Base-by-base conservation (phyloP, 208 protist genomes). In the Trypanosoma melophagium region DNA sequence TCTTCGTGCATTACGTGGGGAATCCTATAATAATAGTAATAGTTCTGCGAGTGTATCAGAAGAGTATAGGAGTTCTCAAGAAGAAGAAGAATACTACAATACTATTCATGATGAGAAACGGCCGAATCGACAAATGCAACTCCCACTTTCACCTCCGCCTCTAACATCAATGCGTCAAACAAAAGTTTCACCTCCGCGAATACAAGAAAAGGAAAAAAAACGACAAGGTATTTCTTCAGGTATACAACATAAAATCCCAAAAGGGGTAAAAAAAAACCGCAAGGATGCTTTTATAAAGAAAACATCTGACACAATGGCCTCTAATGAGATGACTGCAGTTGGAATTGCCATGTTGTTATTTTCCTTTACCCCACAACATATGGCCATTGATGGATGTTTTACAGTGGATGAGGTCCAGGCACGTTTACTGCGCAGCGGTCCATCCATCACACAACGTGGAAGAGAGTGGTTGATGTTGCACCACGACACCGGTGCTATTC, bases 391-490 rank as follows among this genome's bases (percentile, higher is more conserved):
- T 57, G 65, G 64, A 8, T 66, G 66, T 35, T 71, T 79, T 45
- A 66, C 66, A 50, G 61, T 71, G 38, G 62, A 79, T 55, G 73
- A 64, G 25, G 22, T 35, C 1, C 51, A 64, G 14, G 66, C 73
- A 2, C 56, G 53, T 17, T 54, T 79, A 22, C 28, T 79, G 47
- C 52, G 40, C 12, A 72, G 64, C 38, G 73, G 66, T 5, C 73
- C 73, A 8, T 63, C 62, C 2, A 21, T 16, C 9, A 61, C 45
- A 13, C 4, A 57, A 31, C 56, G 42, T 17, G 73, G 73, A 8
- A 57, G 73, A 22, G 12, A 62, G 42, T 79, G 73, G 73, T n/a
- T 66, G 35, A 57, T 79, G 24, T 38, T 59, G 4, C 73, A 79
- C 50, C 58, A 74, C 22, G 61, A 68, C 49, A 79, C 64, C 17